Evolutionary conservation across 306 rosid genomes (phyloP).

Genomic region (Dalbergia cultrata): DNA sequence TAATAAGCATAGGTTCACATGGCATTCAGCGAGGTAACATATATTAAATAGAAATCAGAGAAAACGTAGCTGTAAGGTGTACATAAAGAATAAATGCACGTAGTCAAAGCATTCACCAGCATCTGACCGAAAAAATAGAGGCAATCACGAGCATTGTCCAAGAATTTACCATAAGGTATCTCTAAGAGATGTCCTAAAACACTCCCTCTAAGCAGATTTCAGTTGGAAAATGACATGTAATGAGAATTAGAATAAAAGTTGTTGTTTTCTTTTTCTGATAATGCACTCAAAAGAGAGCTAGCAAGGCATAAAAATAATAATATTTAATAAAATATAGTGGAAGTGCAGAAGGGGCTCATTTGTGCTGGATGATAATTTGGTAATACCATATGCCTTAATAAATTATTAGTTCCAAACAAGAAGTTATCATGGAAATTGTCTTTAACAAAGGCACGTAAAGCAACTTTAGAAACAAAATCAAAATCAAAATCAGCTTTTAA

Average conservation of each 20-base stretch:
- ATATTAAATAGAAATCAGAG: slow-evolving; percentile 4
- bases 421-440: slow-evolving; percentile 25
- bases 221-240: slow-evolving; percentile 33
- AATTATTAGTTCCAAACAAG: slow-evolving; percentile 9
- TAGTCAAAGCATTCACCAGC: background rate
- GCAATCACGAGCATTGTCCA: background rate
- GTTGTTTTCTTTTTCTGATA: background rate
- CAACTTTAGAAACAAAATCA: slow-evolving; percentile 30
- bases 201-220: slow-evolving; percentile 6
- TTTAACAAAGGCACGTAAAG: slow-evolving; percentile 23
- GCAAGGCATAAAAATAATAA: slow-evolving; percentile 28
- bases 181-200: slow-evolving; percentile 27
- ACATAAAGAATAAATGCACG: background rate
- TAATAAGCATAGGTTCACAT: slow-evolving; percentile 37
- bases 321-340: slow-evolving; percentile 19
- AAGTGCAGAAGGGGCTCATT: slow-evolving; percentile 21
- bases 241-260: slow-evolving; percentile 11
- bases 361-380: slow-evolving; percentile 17
- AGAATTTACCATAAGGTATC: slow-evolving; percentile 29
- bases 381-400: slow-evolving; percentile 9
- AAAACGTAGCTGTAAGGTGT: slow-evolving; percentile 4
- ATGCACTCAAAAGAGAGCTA: slow-evolving; percentile 10
- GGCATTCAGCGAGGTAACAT: slow-evolving; percentile 40
- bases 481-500: slow-evolving; percentile 34
- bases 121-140: too few relatives aligned